phyloP scores from a whole-genome alignment of 768 basidiomycete species.

The Coprinellus aureogranulatus region DNA sequence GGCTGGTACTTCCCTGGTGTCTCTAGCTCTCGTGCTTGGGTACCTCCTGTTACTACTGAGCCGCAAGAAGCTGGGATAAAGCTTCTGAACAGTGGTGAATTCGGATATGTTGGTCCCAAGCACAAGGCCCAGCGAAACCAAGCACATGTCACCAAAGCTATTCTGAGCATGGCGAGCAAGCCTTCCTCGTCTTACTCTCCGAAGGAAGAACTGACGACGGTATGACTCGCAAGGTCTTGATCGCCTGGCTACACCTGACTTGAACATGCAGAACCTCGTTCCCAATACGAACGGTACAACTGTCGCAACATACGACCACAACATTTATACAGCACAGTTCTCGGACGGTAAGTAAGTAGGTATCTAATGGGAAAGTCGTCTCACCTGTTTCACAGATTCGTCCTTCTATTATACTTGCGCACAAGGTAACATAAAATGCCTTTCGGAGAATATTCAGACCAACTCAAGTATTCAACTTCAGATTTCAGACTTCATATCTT shows the following conservation, averaged over 20 bases:
- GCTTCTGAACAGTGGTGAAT: slow-evolving; percentile 75
- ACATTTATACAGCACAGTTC: slow-evolving; percentile 85
- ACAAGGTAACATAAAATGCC: too few relatives aligned
- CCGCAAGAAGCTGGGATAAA: slow-evolving; percentile 63
- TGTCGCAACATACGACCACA: slow-evolving; percentile 68
- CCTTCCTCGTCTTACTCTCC: neutral
- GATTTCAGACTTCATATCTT: slow-evolving; percentile 91
- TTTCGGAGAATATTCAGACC: too few relatives aligned
- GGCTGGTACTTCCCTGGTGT: neutral
- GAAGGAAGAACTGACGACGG: slow-evolving; percentile 8
- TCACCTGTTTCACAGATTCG: slow-evolving; percentile 61
- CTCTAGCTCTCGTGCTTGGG: slow-evolving; percentile 19
- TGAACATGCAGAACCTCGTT: slow-evolving; percentile 53
- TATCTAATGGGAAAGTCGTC: neutral
- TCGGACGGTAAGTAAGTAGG: slow-evolving; percentile 52
- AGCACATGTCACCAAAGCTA: slow-evolving; percentile 46
- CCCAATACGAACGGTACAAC: slow-evolving; percentile 81
- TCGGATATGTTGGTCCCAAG: slow-evolving; percentile 63
- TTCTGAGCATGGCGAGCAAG: slow-evolving; percentile 39
- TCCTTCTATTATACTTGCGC: slow-evolving; percentile 93
- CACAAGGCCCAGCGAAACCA: slow-evolving; percentile 38
- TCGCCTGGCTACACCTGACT: neutral
- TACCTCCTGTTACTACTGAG: slow-evolving; percentile 41
- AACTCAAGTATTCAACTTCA: slow-evolving; percentile 25
- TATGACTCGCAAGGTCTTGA: neutral